A percentile compares a stretch with the other conserved stretches of the same genome.
These are phyloP conservation scores for Mallotus japonicus DNA, from an alignment of 441 rosid genomes.

Conservation along the genomic window DNA sequence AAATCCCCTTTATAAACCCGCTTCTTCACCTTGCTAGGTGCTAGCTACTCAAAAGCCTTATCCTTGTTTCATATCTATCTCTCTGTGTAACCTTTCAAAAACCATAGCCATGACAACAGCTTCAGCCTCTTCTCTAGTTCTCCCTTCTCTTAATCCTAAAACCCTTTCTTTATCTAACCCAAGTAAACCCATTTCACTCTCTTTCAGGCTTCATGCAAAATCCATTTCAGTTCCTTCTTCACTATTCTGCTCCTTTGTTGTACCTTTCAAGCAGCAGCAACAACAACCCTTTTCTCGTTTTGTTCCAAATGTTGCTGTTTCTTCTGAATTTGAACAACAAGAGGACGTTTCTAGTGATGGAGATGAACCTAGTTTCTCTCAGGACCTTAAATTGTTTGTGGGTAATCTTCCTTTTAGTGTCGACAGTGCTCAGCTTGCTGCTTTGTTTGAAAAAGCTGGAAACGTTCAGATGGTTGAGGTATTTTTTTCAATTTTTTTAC, in stretches of 20 bases:
- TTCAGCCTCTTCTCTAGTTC: slow-evolving; percentile 59
- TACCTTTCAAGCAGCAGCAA: background rate
- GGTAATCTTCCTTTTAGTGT: slow-evolving; percentile 89
- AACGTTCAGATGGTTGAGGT: slow-evolving; percentile 98
- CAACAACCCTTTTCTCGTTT: slow-evolving; percentile 38
- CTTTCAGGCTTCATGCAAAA: slow-evolving; percentile 34
- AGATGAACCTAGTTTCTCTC: slow-evolving; percentile 48
- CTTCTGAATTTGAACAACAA: slow-evolving; percentile 67
- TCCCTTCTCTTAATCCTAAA: slow-evolving; percentile 52
- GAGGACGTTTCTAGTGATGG: slow-evolving; percentile 56
- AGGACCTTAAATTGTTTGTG: slow-evolving; percentile 81
- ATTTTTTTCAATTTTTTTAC: background rate
- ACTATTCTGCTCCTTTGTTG: slow-evolving; percentile 27
- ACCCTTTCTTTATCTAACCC: slow-evolving; percentile 39
- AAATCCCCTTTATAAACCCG: background rate
- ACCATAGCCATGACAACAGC: slow-evolving; percentile 49
- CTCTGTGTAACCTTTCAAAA: slow-evolving; percentile 32
- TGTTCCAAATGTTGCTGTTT: slow-evolving; percentile 51
- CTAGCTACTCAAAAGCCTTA: slow-evolving; percentile 6
- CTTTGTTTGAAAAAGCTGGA: slow-evolving; percentile 69
- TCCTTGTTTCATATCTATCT: background rate
- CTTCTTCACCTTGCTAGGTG: too few species aligned
- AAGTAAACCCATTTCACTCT: slow-evolving; percentile 38
- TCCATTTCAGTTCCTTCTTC: slow-evolving; percentile 32
- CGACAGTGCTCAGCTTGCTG: slow-evolving; percentile 91